Percentiles rank a stretch among this genome's conserved stretches.
phyloP scores from a whole-genome alignment of 179 eudicot species.

The Beta corolliflora region DNA sequence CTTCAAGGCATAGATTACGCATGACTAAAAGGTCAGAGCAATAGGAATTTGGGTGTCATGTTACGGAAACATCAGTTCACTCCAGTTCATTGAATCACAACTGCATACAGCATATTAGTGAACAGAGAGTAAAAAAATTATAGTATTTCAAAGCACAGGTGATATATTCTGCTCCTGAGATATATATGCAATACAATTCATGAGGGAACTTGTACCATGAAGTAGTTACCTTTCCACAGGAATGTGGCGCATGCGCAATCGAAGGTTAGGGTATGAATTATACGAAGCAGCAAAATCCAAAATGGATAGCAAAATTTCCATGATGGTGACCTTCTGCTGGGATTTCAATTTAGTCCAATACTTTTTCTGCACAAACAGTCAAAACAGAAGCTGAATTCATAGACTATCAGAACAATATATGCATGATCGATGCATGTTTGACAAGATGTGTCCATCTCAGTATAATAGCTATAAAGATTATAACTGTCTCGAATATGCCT shows the following conservation, averaged over 20 bases:
- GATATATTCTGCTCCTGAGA: not conserved
- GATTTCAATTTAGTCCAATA: conserved; percentile 86
- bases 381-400: conserved; percentile 11
- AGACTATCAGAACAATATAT: not conserved
- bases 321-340: conserved; percentile 69
- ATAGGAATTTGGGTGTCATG: not conserved
- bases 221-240: conserved; percentile 66
- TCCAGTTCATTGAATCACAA: not conserved
- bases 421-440: not conserved
- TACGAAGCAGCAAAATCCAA: conserved; percentile 95
- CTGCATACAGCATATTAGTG: not conserved
- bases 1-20: not conserved
- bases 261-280: conserved; percentile 85
- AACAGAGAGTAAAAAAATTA: not conserved
- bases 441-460: conserved; percentile 1
- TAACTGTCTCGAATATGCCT: not conserved
- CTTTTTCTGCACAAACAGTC: conserved; percentile 61
- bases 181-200: not conserved
- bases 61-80: not conserved
- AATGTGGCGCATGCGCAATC: conserved; percentile 77
- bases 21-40: not conserved
- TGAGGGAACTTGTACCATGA: not conserved
- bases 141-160: not conserved
- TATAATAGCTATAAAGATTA: not conserved
- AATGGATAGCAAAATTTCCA: conserved; percentile 68